Percentiles rank a stretch among this genome's conserved stretches.
Evolutionary conservation across 176 grass and related monocot species (phyloP).

Genomic region (Oryza longistaminata): DNA sequence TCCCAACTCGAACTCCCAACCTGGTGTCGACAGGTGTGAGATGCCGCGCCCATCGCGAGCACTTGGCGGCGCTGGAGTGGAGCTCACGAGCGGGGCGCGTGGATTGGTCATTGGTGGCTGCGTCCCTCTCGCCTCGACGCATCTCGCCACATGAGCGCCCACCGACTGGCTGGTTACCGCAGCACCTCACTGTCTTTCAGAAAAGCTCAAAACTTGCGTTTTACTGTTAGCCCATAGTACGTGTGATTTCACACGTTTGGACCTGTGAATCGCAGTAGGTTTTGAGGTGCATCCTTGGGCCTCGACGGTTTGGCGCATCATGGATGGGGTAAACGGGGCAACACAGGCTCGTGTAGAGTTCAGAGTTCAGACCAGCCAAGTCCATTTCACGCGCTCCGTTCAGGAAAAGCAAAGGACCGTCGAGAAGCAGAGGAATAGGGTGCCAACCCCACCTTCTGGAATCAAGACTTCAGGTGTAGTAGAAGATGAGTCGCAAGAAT

Average conservation of each 20-base stretch:
- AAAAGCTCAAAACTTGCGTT: not conserved
- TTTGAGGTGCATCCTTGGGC: not conserved
- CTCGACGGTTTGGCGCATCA: no score
- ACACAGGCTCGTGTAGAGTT: not conserved
- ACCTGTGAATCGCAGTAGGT: not conserved
- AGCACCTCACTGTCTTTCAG: not conserved
- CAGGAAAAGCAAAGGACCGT: not conserved
- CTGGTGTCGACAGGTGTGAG: not conserved
- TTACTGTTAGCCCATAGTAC: no score
- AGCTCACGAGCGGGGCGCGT: constrained; percentile 19
- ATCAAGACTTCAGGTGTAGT: not conserved
- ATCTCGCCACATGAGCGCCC: not conserved
- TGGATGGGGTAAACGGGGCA: not conserved
- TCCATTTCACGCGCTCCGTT: not conserved
- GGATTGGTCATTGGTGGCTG: not conserved
- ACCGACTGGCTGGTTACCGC: not conserved
- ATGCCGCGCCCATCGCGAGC: no score
- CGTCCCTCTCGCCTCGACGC: not conserved
- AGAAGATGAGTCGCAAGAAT: not conserved
- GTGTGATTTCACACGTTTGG: not conserved
- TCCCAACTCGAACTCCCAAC: not conserved
- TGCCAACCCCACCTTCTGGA: not conserved
- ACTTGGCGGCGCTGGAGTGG: not conserved
- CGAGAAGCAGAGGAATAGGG: not conserved
- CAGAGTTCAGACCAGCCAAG: not conserved